Evolutionary conservation across 768 basidiomycete species (phyloP), one percentile per base, ranked within the genome.

Genomic region (Suillus paluster): DNA sequence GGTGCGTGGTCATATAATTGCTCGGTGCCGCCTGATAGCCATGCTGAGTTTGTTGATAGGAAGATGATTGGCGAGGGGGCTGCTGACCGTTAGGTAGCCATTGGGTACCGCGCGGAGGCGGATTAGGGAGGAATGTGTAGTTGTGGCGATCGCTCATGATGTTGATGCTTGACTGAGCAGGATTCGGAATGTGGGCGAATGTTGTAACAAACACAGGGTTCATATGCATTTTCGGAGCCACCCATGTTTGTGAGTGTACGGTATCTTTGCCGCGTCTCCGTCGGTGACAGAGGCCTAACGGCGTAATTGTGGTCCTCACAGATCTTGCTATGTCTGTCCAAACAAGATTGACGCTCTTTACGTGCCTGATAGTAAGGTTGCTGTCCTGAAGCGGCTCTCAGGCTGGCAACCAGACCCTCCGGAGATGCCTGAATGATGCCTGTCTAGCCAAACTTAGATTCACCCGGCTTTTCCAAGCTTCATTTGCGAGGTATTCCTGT

Each of bases 161-260:
- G 58, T 36, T 59, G 2, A 54, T 25, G 34, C 46, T 53, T 15
- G 53, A 33, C 27, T 27, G 46, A 14, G 49, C 19, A 33, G 33
- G 27, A 15, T 14, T 42, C 57, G 14, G 15, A 23, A 55, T 33
- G 19, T 59, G 60, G 60, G 36, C 25, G 27, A 55, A 55, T 55
- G 30, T 39, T 15, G 10, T 38, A 36, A 25, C 42, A 15, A 38
- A 44, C 33, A 14, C 15, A 50, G 60, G 73, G 73, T 75, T 75
- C 75, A 75, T 75, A 75, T 61, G 75, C 66, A 23, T 70, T 75
- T 75, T 65, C 71, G 73, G 75, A 50, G 36, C 73, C 75, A 71
- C 71, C 66, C 62, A 44, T 15, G 53, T 59, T 63, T 67, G 71
- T 73, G 58, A 70, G 45, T 61, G 66, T 72, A 68, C 65, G 60